Conservation (phyloP, 306 rosid genomes). For the Castanopsis chinensis region DNA sequence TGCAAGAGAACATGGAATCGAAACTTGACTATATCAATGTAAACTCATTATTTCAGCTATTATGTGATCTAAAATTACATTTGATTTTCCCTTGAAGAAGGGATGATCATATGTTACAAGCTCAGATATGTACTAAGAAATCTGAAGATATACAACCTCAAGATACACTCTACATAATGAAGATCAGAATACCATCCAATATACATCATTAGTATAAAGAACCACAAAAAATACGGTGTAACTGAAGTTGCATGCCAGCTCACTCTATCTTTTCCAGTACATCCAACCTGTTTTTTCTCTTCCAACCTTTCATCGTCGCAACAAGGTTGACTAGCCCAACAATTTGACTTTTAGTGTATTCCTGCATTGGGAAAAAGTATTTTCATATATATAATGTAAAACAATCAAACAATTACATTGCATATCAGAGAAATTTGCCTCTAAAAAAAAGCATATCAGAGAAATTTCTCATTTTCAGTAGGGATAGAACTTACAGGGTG, state of each 20-base stretch:
- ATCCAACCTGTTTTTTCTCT: constrained; percentile 93
- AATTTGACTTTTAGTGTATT: constrained; percentile 76
- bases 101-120: constrained; percentile 39
- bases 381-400: neutral
- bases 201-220: constrained; percentile 41
- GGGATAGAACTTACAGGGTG: constrained; percentile 63
- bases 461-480: neutral
- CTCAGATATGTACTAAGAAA: constrained; percentile 9
- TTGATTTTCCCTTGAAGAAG: constrained; percentile 34
- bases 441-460: neutral
- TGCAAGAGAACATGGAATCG: neutral
- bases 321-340: constrained; percentile 93
- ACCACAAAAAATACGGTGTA: constrained; percentile 15
- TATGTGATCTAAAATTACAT: constrained; percentile 33
- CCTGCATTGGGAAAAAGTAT: constrained; percentile 48
- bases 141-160: constrained; percentile 33
- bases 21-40: neutral
- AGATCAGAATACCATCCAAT: constrained; percentile 35
- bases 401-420: neutral
- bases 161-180: constrained; percentile 25
- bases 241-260: constrained; percentile 21
- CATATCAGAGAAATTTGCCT: neutral
- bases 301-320: constrained; percentile 96
- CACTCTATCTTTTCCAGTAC: constrained; percentile 89
- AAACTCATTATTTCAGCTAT: constrained; percentile 17